phyloP scores from a whole-genome alignment of 2,329 filamentous ascomycete genomes.

The Didymella pinodella region DNA sequence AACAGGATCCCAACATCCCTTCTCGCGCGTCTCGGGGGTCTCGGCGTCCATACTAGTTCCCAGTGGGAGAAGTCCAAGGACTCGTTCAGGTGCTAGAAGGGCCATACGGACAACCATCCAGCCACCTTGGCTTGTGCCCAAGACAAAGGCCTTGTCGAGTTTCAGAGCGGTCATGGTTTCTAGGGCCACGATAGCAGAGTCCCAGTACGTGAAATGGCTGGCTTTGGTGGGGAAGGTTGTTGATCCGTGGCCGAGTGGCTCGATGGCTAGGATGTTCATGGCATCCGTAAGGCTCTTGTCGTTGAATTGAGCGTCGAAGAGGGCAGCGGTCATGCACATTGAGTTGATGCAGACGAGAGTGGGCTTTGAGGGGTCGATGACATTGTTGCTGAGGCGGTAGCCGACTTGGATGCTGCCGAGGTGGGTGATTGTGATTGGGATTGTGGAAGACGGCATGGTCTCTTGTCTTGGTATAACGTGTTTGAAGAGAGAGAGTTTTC shows the following conservation, averaged over 20 bases:
- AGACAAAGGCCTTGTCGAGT: constrained; percentile 10
- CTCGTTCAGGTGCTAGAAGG: constrained; percentile 35
- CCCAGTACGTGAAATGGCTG: constrained; percentile 22
- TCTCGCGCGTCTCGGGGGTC: constrained; percentile 52
- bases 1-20: constrained; percentile 59
- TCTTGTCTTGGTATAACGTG: background rate
- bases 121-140: constrained; percentile 19
- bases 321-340: constrained; percentile 25
- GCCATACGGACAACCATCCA: constrained; percentile 22
- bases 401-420: constrained; percentile 22
- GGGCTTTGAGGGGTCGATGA: constrained; percentile 15
- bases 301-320: constrained; percentile 46
- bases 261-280: constrained; percentile 61
- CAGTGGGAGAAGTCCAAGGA: constrained; percentile 61
- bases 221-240: constrained; percentile 40
- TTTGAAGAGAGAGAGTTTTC: background rate
- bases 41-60: constrained; percentile 62
- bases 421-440: constrained; percentile 20
- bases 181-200: constrained; percentile 13
- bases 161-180: constrained; percentile 18
- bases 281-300: constrained; percentile 43
- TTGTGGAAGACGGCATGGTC: constrained; percentile 16
- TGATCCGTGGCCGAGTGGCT: constrained; percentile 60
- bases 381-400: constrained; percentile 22
- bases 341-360: constrained; percentile 24